These are phyloP conservation scores for Tothia fuscella DNA, from an alignment of 2,329 filamentous ascomycete species.

Conservation along the genomic window DNA sequence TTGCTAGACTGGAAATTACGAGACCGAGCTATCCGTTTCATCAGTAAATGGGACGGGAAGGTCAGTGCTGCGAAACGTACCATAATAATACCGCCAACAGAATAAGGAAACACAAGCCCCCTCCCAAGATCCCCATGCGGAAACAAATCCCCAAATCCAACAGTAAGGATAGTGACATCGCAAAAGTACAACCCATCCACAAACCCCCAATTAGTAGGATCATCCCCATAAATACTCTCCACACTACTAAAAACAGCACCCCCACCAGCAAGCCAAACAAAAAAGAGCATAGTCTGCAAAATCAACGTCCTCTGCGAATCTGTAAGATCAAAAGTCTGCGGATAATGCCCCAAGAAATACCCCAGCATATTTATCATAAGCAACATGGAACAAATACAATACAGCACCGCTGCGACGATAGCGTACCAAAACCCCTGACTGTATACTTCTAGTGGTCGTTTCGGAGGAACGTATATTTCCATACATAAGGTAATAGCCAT, in stretches of 20 bases:
- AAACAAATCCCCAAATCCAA: slow-evolving; percentile 41
- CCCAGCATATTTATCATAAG: slow-evolving; percentile 71
- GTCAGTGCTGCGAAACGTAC: no score
- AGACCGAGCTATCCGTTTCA: no score
- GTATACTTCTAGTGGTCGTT: slow-evolving; percentile 41
- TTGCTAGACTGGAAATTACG: slow-evolving; percentile 68
- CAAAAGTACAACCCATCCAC: slow-evolving; percentile 51
- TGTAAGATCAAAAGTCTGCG: slow-evolving; percentile 65
- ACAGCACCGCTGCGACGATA: slow-evolving; percentile 65
- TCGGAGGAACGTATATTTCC: slow-evolving; percentile 44
- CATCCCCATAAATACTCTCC: slow-evolving; percentile 35
- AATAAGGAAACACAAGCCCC: slow-evolving; percentile 69
- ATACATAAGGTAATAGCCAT: slow-evolving; percentile 56
- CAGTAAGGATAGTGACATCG: slow-evolving; percentile 30
- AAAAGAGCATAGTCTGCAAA: slow-evolving; percentile 77
- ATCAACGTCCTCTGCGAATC: slow-evolving; percentile 78
- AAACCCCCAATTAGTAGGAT: slow-evolving; percentile 49
- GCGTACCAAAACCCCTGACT: slow-evolving; percentile 84
- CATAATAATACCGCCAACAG: slow-evolving; percentile 71
- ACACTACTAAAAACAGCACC: slow-evolving; percentile 62
- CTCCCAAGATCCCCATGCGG: slow-evolving; percentile 45
- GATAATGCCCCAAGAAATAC: slow-evolving; percentile 62
- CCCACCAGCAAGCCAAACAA: slow-evolving; percentile 68
- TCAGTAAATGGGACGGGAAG: no score
- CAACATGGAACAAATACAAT: slow-evolving; percentile 65